Conservation (phyloP, 192 early-diverging fungal genomes). For the Coemansia sp. region DNA sequence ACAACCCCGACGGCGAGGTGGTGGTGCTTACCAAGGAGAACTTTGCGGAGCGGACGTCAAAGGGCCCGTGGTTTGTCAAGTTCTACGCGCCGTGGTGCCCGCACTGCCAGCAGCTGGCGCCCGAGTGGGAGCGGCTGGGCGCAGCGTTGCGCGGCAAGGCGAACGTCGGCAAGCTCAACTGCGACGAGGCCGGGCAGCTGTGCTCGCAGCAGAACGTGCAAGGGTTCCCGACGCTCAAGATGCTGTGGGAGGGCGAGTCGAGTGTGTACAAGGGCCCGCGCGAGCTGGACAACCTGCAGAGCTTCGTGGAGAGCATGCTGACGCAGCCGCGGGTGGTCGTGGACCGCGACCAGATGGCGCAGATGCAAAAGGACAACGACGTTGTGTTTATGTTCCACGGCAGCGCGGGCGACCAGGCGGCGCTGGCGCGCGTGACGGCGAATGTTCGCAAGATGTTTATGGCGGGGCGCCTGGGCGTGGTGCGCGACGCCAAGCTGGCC, state of each 20-base stretch:
- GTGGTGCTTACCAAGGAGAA: slow-evolving; percentile 55
- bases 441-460: slow-evolving; percentile 49
- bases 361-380: slow-evolving; percentile 44
- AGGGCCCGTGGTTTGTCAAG: slow-evolving; percentile 80
- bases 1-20: slow-evolving; percentile 58
- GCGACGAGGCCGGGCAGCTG: slow-evolving; percentile 60
- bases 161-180: slow-evolving; percentile 87
- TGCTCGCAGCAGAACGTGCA: slow-evolving; percentile 67
- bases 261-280: slow-evolving; percentile 51
- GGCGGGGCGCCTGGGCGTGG: slow-evolving; percentile 35
- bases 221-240: slow-evolving; percentile 86
- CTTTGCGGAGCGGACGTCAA: slow-evolving; percentile 55
- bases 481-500: slow-evolving; percentile 14
- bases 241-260: slow-evolving; percentile 55
- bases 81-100: slow-evolving; percentile 90
- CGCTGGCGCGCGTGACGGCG: slow-evolving; percentile 26
- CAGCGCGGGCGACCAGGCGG: slow-evolving; percentile 24
- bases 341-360: slow-evolving; percentile 42
- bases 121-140: slow-evolving; percentile 73
- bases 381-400: slow-evolving; percentile 59
- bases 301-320: slow-evolving; percentile 56
- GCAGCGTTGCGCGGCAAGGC: slow-evolving; percentile 60
- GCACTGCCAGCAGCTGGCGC: slow-evolving; percentile 84
- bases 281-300: slow-evolving; percentile 50
- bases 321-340: slow-evolving; percentile 34